Evolutionary conservation across 257 asterid genomes (phyloP), one percentile per base, ranked within the genome.

Genomic region (Ajuga chamaepitys): DNA sequence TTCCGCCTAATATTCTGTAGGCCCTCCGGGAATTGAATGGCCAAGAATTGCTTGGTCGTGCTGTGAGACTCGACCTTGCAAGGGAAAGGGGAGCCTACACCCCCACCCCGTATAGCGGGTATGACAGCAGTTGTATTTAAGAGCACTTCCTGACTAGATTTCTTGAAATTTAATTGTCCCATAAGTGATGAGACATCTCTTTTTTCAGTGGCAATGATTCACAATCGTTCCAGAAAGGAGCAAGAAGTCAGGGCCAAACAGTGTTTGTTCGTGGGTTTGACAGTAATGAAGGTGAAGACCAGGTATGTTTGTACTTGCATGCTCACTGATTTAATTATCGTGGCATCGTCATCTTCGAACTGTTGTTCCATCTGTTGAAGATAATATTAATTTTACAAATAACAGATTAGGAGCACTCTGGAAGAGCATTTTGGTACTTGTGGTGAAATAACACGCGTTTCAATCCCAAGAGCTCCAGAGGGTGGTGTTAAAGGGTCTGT

Each of bases 51-150:
- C 34, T 78, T 42, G 93, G 89, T 37, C 97, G 98, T 69, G 46
- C 30, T 1, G 81, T 92, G 54, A 85, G 80, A 54, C 94, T 92
- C 30, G 98, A 92, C 77, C n/a, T 83, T 41, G 98, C 98, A 4
- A 69, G 22, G 70, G 97, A 87, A 74, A 83, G 92, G 74, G 89
- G 88, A 12, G 64, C 87, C 0, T 77, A 78, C 79, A 87, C 94
- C 17, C 95, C 95, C 79, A 87, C 94, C 21, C 95, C 95, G 0
- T 45, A 44, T 3, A 72, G 84, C 61, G 82, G 91, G 98, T 85
- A 86, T 51, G 78, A 0, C 37, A 53, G 30, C 66, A 45, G n/a
- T 11, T 41, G n/a, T 26, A 13, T 37, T 55, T 16, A 7, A 1
- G 2, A 30, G 37, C 0, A 4, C 37, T n/a, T 20, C 12, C 13